phyloP scores from a whole-genome alignment of 2,329 filamentous ascomycete genomes.

The Phialophora macrospora region DNA sequence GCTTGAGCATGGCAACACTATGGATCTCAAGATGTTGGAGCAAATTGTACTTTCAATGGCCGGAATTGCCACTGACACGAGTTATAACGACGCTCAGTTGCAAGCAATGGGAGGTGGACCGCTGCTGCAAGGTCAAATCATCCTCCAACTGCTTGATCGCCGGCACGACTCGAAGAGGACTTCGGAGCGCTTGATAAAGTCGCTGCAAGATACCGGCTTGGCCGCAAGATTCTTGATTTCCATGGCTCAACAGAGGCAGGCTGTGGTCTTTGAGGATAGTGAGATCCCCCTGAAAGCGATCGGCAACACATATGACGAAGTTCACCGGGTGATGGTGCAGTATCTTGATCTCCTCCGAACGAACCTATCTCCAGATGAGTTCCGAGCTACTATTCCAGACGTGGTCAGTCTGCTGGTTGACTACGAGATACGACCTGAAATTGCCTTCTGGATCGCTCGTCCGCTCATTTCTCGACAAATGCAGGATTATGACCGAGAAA shows the following conservation, averaged over 20 bases:
- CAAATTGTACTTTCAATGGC: conserved; percentile 92
- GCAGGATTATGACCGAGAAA: conserved; percentile 47
- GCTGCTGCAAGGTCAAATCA: conserved; percentile 75
- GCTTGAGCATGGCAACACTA: conserved; percentile 79
- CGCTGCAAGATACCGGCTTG: conserved; percentile 76
- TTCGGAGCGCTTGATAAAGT: conserved; percentile 77
- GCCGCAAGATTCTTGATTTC: conserved; percentile 84
- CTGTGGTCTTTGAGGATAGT: conserved; percentile 77
- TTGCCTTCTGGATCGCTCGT: conserved; percentile 85
- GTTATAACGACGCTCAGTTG: conserved; percentile 87
- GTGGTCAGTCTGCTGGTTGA: conserved; percentile 74
- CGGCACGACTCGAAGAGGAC: conserved; percentile 76
- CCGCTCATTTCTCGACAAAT: conserved; percentile 73
- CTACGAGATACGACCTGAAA: conserved; percentile 76
- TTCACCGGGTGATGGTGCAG: conserved; percentile 81
- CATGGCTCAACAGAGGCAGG: conserved; percentile 85
- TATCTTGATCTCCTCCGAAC: conserved; percentile 87
- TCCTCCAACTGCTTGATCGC: conserved; percentile 79
- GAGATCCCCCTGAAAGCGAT: conserved; percentile 86
- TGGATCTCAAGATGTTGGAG: conserved; percentile 87
- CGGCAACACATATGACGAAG: conserved; percentile 85
- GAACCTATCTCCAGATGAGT: conserved; percentile 75
- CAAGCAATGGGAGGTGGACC: conserved; percentile 87
- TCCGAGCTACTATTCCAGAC: conserved; percentile 76
- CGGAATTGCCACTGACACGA: conserved; percentile 82